Percentiles rank a stretch among this genome's conserved stretches.
Evolutionary conservation across 306 rosid genomes (phyloP).

Genomic region (Gastrolobium bilobum): DNA sequence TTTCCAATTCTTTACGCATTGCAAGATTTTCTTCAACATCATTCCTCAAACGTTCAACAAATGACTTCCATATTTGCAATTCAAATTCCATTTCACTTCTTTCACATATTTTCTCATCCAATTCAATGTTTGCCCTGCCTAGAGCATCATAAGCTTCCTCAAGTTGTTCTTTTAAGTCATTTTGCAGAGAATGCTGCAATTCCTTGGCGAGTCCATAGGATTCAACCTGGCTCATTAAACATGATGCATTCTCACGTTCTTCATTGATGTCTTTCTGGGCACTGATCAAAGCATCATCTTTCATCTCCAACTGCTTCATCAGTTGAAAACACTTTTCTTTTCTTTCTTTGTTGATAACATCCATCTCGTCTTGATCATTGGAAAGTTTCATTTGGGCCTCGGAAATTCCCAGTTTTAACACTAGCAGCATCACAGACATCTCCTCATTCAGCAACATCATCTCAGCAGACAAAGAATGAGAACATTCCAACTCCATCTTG

Average conservation of each 20-base stretch:
- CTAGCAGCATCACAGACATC: slow-evolving; percentile 68
- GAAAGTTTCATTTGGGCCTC: slow-evolving; percentile 69
- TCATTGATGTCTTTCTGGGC: slow-evolving; percentile 48
- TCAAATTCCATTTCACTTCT: slow-evolving; percentile 72
- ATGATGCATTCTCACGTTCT: slow-evolving; percentile 52
- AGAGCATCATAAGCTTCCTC: slow-evolving; percentile 55
- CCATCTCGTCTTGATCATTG: slow-evolving; percentile 53
- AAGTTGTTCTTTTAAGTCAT: slow-evolving; percentile 64
- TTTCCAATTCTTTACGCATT: slow-evolving; percentile 72
- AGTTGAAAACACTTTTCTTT: slow-evolving; percentile 55
- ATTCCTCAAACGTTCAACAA: slow-evolving; percentile 55
- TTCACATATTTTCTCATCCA: slow-evolving; percentile 61
- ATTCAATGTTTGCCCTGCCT: slow-evolving; percentile 56
- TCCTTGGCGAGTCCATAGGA: slow-evolving; percentile 55
- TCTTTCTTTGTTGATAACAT: slow-evolving; percentile 51
- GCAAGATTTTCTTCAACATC: slow-evolving; percentile 64
- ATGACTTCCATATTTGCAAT: slow-evolving; percentile 68
- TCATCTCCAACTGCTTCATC: slow-evolving; percentile 73
- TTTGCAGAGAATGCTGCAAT: slow-evolving; percentile 51
- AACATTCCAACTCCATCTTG: slow-evolving; percentile 63
- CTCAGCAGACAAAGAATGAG: slow-evolving; percentile 56
- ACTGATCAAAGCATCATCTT: slow-evolving; percentile 56
- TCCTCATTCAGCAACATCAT: slow-evolving; percentile 79
- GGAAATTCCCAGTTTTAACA: slow-evolving; percentile 67
- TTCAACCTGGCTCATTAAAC: slow-evolving; percentile 55